Conservation (phyloP, 495 filamentous ascomycete genomes). For the Hypoxylon lenormandii region DNA sequence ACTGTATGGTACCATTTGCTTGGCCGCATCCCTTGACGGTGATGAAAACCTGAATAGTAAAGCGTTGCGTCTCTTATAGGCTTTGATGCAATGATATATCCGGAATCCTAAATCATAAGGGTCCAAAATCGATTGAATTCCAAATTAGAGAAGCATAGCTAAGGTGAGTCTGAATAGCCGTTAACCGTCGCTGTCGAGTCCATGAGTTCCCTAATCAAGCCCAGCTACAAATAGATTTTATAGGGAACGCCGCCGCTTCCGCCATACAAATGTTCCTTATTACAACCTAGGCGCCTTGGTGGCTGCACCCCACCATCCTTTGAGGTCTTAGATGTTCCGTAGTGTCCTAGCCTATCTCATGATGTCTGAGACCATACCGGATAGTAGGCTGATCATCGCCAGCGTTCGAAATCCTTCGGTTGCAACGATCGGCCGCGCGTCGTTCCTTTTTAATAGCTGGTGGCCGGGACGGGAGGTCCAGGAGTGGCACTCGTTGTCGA, state of each 20-base stretch:
- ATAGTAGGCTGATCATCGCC: slow-evolving; percentile 9
- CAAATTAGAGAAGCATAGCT: slow-evolving; percentile 14
- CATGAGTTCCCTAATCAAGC: slow-evolving; percentile 9
- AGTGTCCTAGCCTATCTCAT: slow-evolving; percentile 28
- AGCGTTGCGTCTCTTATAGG: neutral
- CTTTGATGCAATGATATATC: neutral
- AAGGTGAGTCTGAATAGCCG: slow-evolving; percentile 2
- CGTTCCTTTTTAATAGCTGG: slow-evolving; percentile 26
- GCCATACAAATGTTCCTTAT: slow-evolving; percentile 37
- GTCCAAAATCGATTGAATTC: slow-evolving; percentile 6
- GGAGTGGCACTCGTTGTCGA: slow-evolving; percentile 57
- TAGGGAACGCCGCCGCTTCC: slow-evolving; percentile 31
- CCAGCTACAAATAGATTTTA: slow-evolving; percentile 22
- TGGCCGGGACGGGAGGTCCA: slow-evolving; percentile 42
- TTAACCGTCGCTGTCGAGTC: slow-evolving; percentile 10
- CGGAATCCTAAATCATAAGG: neutral
- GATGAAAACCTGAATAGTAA: neutral
- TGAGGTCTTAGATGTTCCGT: slow-evolving; percentile 21
- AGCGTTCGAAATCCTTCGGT: slow-evolving; percentile 4
- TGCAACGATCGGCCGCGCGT: slow-evolving; percentile 7
- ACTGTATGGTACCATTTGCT: neutral
- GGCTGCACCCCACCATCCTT: slow-evolving; percentile 31
- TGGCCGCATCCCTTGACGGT: neutral
- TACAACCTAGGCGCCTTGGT: slow-evolving; percentile 24
- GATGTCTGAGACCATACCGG: slow-evolving; percentile 20